phyloP scores from a whole-genome alignment of 805 yeast species.

The Metschnikowia peoriensis region DNA sequence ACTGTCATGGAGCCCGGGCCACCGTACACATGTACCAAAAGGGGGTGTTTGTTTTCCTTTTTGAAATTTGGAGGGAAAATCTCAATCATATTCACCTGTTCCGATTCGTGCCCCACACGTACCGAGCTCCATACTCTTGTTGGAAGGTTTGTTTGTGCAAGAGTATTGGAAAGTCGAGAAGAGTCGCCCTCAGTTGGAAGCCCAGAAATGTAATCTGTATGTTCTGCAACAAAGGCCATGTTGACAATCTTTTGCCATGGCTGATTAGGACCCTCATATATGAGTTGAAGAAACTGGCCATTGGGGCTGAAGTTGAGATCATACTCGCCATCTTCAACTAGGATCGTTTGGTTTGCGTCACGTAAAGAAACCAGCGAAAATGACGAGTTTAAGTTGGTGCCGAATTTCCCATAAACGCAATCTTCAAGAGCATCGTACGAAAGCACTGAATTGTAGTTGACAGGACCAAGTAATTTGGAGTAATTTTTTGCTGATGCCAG shows the following conservation, averaged over 20 bases:
- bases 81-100: conserved; percentile 52
- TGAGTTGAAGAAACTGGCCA: conserved; percentile 23
- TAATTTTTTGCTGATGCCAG: conserved; percentile 14
- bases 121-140: conserved; percentile 39
- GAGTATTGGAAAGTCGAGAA: conserved; percentile 14
- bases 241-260: conserved; percentile 27
- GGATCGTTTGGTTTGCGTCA: background rate
- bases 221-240: conserved; percentile 17
- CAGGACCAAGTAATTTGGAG: conserved; percentile 19
- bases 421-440: conserved; percentile 18
- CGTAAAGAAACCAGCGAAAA: conserved; percentile 9
- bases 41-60: conserved; percentile 49
- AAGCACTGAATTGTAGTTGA: conserved; percentile 15
- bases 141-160: conserved; percentile 49
- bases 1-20: conserved; percentile 78
- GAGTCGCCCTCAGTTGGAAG: conserved; percentile 19
- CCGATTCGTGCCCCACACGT: conserved; percentile 30
- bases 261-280: conserved; percentile 22
- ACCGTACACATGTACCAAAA: conserved; percentile 69
- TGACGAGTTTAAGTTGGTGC: conserved; percentile 15
- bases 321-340: conserved; percentile 16
- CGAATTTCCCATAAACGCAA: conserved; percentile 17
- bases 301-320: conserved; percentile 20
- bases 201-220: conserved; percentile 9
- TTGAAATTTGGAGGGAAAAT: conserved; percentile 59